Conservation (phyloP, 768 basidiomycete species). For the Coprinopsis sp. region DNA sequence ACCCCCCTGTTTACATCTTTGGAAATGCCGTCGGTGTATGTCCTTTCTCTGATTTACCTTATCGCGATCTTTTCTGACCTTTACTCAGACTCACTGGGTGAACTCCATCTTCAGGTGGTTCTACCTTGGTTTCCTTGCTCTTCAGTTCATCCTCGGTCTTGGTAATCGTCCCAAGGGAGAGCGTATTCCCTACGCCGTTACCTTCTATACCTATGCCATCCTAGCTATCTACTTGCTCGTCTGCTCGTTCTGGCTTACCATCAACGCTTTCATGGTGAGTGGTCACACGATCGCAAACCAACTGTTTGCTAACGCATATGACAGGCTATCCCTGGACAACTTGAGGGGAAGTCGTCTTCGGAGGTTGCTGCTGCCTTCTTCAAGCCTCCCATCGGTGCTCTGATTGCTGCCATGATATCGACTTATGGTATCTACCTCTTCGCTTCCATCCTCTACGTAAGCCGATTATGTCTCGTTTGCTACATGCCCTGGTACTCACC, state of each 20-base stretch:
- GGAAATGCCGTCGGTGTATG: constrained; percentile 67
- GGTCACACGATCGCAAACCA: background rate
- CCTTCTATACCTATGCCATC: constrained; percentile 82
- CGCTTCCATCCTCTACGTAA: constrained; percentile 81
- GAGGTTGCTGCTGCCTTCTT: constrained; percentile 61
- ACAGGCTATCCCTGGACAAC: constrained; percentile 48
- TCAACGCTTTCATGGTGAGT: constrained; percentile 69
- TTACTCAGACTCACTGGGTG: constrained; percentile 77
- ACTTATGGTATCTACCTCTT: constrained; percentile 87
- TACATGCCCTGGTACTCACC: constrained; percentile 4
- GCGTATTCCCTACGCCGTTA: constrained; percentile 62
- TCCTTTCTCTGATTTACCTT: constrained; percentile 8
- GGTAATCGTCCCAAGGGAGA: constrained; percentile 90
- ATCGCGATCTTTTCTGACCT: background rate
- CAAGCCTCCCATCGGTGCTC: constrained; percentile 67
- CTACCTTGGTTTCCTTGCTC: constrained; percentile 77
- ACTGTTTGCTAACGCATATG: background rate
- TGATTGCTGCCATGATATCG: constrained; percentile 84
- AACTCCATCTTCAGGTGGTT: constrained; percentile 82
- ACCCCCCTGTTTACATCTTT: constrained; percentile 51
- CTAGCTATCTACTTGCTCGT: constrained; percentile 80
- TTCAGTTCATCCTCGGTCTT: constrained; percentile 63
- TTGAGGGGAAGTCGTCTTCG: constrained; percentile 44
- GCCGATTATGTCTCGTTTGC: constrained; percentile 22
- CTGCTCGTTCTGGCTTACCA: constrained; percentile 83